Percentiles rank a stretch among this genome's conserved stretches.
Conservation (phyloP, 75 land plant genomes). For the Pinus tabuliformis region DNA sequence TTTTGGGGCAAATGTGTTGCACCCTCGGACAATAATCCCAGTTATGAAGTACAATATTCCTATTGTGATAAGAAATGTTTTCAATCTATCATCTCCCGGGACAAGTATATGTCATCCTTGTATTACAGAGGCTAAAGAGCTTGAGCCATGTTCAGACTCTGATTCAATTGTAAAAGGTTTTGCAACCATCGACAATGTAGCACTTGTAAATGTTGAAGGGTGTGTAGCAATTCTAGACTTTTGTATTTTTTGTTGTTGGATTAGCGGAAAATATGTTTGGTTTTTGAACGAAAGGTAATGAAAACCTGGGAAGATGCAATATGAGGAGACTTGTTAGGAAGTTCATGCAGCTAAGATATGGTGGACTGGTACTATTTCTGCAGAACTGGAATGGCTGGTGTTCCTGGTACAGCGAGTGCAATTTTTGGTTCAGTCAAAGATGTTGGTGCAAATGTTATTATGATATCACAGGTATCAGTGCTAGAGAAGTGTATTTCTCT, state of each 20-base stretch:
- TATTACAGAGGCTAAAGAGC: constrained; percentile 24
- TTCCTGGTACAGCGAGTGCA: constrained; percentile 97
- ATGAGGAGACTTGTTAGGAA: not conserved
- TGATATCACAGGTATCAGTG: constrained; percentile 88
- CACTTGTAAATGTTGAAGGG: constrained; percentile 99
- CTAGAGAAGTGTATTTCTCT: constrained; percentile 2
- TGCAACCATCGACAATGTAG: constrained; percentile 92
- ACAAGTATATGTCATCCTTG: constrained; percentile 68
- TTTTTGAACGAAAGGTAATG: constrained; percentile 1
- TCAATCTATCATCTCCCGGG: constrained; percentile 88
- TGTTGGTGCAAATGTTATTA: constrained; percentile 96
- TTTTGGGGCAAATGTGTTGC: constrained; percentile 97
- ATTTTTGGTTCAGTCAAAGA: constrained; percentile 96
- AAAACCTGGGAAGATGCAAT: constrained; percentile 1
- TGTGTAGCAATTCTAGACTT: constrained; percentile 17
- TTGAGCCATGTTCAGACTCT: constrained; percentile 1
- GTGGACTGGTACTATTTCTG: constrained; percentile 14
- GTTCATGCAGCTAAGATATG: not conserved
- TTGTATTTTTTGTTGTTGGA: not conserved
- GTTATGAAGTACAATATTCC: constrained; percentile 94
- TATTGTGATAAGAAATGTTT: constrained; percentile 84
- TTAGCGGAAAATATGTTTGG: not conserved
- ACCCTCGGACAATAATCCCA: constrained; percentile 95
- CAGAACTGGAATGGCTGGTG: constrained; percentile 99
- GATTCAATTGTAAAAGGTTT: constrained; percentile 83